Evolutionary conservation across 441 rosid genomes (phyloP).

Genomic region (Theobroma grandiflorum): DNA sequence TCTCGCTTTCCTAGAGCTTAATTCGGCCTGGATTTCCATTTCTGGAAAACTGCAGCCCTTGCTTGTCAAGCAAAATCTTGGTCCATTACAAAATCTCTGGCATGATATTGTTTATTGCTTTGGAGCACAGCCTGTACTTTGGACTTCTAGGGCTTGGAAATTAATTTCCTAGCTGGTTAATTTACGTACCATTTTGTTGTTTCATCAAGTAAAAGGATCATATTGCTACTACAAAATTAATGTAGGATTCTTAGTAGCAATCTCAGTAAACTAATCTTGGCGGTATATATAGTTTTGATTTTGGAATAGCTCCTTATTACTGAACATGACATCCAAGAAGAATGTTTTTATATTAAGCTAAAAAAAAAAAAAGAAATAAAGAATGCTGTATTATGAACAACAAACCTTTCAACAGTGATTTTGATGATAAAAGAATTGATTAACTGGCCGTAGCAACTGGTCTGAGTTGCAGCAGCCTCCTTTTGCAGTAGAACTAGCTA

Average conservation of each 20-base stretch:
- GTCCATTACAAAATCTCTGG: constrained; percentile 16
- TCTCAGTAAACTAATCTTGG: not conserved
- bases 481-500: too few relatives aligned
- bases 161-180: not conserved
- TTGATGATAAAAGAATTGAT: not conserved
- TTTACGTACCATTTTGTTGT: not conserved
- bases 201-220: constrained; percentile 1
- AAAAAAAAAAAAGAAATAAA: not conserved
- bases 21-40: constrained; percentile 20
- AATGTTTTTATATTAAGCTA: not conserved
- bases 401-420: not conserved
- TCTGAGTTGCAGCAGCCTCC: too few relatives aligned
- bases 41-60: constrained; percentile 11
- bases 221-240: not conserved
- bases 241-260: constrained; percentile 1
- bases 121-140: constrained; percentile 10
- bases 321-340: constrained; percentile 7
- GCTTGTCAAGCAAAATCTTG: constrained; percentile 23
- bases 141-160: constrained; percentile 14
- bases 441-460: too few relatives aligned
- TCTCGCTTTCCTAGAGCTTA: constrained; percentile 2
- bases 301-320: not conserved
- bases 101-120: constrained; percentile 1
- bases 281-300: not conserved
- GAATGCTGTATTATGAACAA: not conserved